A percentile compares a stretch with the other conserved stretches of the same genome.
These are phyloP conservation scores for Gossypium laxum DNA, from an alignment of 441 rosid genomes.

Conservation along the genomic window DNA sequence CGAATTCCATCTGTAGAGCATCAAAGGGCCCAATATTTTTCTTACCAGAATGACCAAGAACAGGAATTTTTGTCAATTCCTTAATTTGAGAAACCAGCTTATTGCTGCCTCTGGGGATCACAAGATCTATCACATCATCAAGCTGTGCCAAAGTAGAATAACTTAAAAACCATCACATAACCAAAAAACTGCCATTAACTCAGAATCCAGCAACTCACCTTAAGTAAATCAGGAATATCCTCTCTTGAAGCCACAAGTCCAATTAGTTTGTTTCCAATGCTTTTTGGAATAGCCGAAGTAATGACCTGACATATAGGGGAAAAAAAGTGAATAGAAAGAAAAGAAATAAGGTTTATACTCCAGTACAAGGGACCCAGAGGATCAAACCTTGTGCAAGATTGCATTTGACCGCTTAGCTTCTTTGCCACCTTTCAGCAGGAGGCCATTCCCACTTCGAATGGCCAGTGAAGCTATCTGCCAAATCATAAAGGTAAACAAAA, in stretches of 20 bases:
- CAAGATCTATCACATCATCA: slow-evolving; percentile 75
- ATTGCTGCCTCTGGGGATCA: slow-evolving; percentile 75
- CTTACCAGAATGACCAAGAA: slow-evolving; percentile 74
- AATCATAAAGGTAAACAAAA: slow-evolving; percentile 8
- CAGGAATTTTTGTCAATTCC: slow-evolving; percentile 66
- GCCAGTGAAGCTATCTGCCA: slow-evolving; percentile 32
- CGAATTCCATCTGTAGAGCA: neutral
- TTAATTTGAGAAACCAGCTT: slow-evolving; percentile 61
- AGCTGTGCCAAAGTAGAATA: slow-evolving; percentile 33
- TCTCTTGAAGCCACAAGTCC: slow-evolving; percentile 36
- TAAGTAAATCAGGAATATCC: slow-evolving; percentile 33
- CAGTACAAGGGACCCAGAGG: neutral
- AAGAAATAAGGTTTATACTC: neutral
- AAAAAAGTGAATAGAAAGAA: neutral
- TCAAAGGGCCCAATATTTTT: neutral
- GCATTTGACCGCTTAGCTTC: slow-evolving; percentile 91
- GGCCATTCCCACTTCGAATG: slow-evolving; percentile 75
- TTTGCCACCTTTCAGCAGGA: slow-evolving; percentile 86
- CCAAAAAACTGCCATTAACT: neutral
- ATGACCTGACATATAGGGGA: slow-evolving; percentile 19
- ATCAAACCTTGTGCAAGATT: slow-evolving; percentile 43
- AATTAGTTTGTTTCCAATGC: slow-evolving; percentile 27
- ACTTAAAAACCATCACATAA: neutral
- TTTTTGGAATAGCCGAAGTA: slow-evolving; percentile 27
- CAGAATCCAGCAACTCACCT: slow-evolving; percentile 17